These are phyloP conservation scores for Hysterangium stoloniferum DNA, from an alignment of 768 basidiomycete genomes.

Conservation along the genomic window DNA sequence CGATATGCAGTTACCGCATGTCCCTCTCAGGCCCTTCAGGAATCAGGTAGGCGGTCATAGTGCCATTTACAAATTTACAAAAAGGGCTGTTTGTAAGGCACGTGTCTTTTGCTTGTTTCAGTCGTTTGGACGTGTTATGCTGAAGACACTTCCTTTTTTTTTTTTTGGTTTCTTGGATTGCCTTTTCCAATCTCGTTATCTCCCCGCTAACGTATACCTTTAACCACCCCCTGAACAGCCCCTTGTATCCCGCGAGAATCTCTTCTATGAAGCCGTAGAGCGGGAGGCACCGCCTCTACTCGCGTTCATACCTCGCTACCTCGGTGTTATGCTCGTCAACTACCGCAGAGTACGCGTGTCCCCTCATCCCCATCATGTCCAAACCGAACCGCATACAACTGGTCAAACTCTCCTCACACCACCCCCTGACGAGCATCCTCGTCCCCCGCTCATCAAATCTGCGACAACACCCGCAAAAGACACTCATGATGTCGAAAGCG, in stretches of 20 bases:
- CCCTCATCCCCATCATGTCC: no score
- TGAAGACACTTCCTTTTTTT: neutral
- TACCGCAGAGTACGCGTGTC: constrained; percentile 63
- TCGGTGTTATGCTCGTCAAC: constrained; percentile 97
- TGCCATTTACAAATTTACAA: constrained; percentile 96
- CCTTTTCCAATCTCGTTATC: constrained; percentile 14
- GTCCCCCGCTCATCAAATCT: constrained; percentile 23
- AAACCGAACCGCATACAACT: constrained; percentile 3
- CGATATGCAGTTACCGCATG: constrained; percentile 67
- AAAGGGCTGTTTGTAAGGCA: constrained; percentile 94
- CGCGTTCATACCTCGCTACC: constrained; percentile 93
- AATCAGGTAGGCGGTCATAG: constrained; percentile 98
- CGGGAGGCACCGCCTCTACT: constrained; percentile 87
- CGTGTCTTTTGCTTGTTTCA: constrained; percentile 1
- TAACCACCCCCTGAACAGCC: constrained; percentile 72
- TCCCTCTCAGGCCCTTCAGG: constrained; percentile 89
- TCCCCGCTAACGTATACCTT: constrained; percentile 15
- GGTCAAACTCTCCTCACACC: constrained; percentile 8
- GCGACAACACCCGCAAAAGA: constrained; percentile 24
- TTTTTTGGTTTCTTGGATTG: neutral
- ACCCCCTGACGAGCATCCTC: constrained; percentile 16
- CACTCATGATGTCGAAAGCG: constrained; percentile 13
- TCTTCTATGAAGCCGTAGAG: constrained; percentile 97
- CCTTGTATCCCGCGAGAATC: constrained; percentile 91
- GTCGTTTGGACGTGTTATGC: constrained; percentile 1